These are phyloP conservation scores for Hibiscus syriacus DNA, from an alignment of 345 rosid genomes.

Conservation along the genomic window DNA sequence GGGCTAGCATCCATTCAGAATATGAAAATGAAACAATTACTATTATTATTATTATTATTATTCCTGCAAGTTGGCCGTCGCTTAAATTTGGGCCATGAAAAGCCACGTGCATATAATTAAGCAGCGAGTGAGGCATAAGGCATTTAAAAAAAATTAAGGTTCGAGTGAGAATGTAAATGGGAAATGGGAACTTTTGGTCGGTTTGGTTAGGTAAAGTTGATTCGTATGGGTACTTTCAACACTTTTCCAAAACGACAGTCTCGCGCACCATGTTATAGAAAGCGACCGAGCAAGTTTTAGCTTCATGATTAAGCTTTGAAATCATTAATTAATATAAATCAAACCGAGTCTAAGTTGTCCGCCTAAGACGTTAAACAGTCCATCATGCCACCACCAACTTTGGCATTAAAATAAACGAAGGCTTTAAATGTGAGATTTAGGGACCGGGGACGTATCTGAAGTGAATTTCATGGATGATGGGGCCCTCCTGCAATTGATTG, in stretches of 20 bases:
- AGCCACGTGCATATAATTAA: slow-evolving; percentile 11
- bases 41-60: background rate
- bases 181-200: slow-evolving; percentile 18
- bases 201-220: slow-evolving; percentile 35
- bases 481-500: background rate
- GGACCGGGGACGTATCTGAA: background rate
- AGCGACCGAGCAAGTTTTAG: slow-evolving; percentile 8
- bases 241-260: slow-evolving; percentile 17
- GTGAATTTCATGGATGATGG: background rate
- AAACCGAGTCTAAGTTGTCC: slow-evolving; percentile 13
- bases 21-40: background rate
- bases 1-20: background rate
- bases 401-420: no score
- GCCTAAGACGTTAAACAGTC: background rate
- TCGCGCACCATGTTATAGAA: background rate
- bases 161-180: slow-evolving; percentile 13
- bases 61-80: slow-evolving; percentile 4
- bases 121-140: background rate
- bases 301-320: background rate
- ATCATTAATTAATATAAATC: background rate
- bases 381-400: no score
- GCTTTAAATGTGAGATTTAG: background rate
- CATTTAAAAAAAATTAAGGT: no score
- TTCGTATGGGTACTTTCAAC: slow-evolving; percentile 14
- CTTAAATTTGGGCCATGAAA: slow-evolving; percentile 1